Conservation (phyloP, 108 stramenopile species). For the Nannochloropsis gaditana region DNA sequence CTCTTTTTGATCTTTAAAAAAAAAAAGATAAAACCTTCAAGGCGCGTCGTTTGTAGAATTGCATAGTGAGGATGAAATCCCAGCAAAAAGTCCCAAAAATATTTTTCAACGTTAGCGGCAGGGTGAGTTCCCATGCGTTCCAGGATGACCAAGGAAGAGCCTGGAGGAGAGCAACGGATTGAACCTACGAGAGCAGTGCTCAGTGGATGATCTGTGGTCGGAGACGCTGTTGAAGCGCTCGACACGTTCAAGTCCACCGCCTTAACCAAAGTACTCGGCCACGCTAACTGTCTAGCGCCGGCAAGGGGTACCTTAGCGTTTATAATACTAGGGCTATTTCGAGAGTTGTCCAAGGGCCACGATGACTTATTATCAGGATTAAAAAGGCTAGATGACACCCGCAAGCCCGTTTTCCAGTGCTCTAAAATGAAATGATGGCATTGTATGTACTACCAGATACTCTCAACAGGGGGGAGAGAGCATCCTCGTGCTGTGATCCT, state of each 20-base stretch:
- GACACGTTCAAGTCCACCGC: conserved; percentile 11
- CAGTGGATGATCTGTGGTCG: conserved; percentile 13
- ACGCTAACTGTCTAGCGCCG: conserved; percentile 12
- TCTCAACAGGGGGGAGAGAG: too few relatives aligned
- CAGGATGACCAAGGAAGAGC: not conserved
- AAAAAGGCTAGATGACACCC: too few relatives aligned
- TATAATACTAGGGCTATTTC: not conserved
- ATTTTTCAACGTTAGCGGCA: not conserved
- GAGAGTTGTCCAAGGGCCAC: too few relatives aligned
- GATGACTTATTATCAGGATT: too few relatives aligned
- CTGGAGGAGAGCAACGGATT: not conserved
- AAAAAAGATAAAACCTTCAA: not conserved
- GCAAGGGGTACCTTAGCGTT: not conserved
- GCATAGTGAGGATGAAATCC: not conserved
- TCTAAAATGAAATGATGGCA: too few relatives aligned
- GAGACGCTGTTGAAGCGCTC: not conserved
- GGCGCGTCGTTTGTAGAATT: too few relatives aligned
- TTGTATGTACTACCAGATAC: too few relatives aligned
- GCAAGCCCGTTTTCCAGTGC: too few relatives aligned
- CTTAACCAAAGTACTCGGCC: conserved; percentile 20
- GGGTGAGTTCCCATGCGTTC: not conserved
- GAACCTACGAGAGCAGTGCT: conserved; percentile 19
- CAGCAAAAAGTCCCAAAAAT: not conserved
- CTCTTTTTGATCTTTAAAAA: not conserved
- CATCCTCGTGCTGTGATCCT: too few relatives aligned